Conservation (phyloP, 164 flowering plant species). For the Hamamelis virginiana region DNA sequence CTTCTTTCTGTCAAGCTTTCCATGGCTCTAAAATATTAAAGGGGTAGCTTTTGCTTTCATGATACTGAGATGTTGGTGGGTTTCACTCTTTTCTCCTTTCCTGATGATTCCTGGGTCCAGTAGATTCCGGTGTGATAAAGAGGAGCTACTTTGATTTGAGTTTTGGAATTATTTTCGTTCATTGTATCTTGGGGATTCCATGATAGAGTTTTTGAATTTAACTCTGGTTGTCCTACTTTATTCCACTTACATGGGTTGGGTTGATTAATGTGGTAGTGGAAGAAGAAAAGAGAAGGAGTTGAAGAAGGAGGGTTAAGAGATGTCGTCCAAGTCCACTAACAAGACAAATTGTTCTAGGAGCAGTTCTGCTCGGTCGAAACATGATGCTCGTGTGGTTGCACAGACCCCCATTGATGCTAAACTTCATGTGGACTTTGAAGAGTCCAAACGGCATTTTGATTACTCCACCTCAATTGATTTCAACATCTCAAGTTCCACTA, state of each 20-base stretch:
- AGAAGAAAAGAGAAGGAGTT: conserved; percentile 1
- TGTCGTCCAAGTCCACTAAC: conserved; percentile 57
- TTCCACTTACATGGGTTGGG: neutral
- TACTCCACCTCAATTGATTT: conserved; percentile 54
- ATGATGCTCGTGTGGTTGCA: conserved; percentile 43
- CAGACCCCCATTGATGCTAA: conserved; percentile 71
- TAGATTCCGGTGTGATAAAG: conserved; percentile 18
- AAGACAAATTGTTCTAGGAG: conserved; percentile 47
- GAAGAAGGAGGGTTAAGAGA: conserved; percentile 15
- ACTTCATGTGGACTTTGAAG: conserved; percentile 60
- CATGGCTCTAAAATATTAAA: neutral
- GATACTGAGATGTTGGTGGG: conserved; percentile 13
- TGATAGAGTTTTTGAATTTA: conserved; percentile 2
- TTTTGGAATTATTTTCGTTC: conserved; percentile 12
- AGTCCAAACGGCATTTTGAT: conserved; percentile 44
- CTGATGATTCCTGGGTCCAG: conserved; percentile 20
- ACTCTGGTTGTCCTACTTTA: neutral
- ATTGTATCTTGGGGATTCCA: neutral
- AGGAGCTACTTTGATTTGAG: conserved; percentile 4
- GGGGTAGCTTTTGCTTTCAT: neutral
- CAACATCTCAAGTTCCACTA: conserved; percentile 41
- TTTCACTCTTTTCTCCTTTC: conserved; percentile 13
- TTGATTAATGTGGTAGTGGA: conserved; percentile 6
- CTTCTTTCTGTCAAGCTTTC: neutral
- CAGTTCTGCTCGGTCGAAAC: conserved; percentile 55